Percentiles rank a stretch among this genome's conserved stretches.
Evolutionary conservation across 495 filamentous ascomycete genomes (phyloP).

Genomic region (Staphylotrichum longicolle): DNA sequence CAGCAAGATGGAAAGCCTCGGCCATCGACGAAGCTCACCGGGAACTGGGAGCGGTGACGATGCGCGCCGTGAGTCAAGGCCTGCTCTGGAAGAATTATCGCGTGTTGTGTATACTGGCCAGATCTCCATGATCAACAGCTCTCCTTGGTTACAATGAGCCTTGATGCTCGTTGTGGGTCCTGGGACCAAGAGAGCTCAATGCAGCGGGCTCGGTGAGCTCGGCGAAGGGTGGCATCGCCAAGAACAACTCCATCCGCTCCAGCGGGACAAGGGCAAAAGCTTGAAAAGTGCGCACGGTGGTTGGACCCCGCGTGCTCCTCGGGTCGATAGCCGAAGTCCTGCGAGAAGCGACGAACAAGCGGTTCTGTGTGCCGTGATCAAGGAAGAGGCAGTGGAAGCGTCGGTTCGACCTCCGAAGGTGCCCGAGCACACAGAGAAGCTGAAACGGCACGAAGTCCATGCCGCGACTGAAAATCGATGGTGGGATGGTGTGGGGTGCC

Average conservation of each 20-base stretch:
- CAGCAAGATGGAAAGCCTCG: constrained; percentile 4
- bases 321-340: constrained; percentile 1
- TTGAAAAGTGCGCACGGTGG: neutral
- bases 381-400: too few relatives aligned
- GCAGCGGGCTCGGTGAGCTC: constrained; percentile 3
- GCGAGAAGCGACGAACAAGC: neutral
- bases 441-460: constrained; percentile 1
- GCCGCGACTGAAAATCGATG: neutral
- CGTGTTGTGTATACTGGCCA: too few relatives aligned
- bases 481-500: constrained; percentile 2
- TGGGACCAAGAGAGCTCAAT: too few relatives aligned
- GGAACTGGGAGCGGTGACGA: too few relatives aligned
- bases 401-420: too few relatives aligned
- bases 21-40: neutral
- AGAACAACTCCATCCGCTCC: constrained; percentile 8
- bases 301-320: neutral
- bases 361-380: too few relatives aligned
- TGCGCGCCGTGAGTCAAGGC: too few relatives aligned
- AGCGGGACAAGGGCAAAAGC: constrained; percentile 4
- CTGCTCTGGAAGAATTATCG: too few relatives aligned
- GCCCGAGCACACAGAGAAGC: neutral
- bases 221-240: constrained; percentile 15
- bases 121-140: too few relatives aligned
- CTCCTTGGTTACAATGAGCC: too few relatives aligned
- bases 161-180: neutral